Evolutionary conservation across 2,329 filamentous ascomycete genomes (phyloP), one percentile per base, ranked within the genome.

Genomic region (Berkeleyomyces basicola): DNA sequence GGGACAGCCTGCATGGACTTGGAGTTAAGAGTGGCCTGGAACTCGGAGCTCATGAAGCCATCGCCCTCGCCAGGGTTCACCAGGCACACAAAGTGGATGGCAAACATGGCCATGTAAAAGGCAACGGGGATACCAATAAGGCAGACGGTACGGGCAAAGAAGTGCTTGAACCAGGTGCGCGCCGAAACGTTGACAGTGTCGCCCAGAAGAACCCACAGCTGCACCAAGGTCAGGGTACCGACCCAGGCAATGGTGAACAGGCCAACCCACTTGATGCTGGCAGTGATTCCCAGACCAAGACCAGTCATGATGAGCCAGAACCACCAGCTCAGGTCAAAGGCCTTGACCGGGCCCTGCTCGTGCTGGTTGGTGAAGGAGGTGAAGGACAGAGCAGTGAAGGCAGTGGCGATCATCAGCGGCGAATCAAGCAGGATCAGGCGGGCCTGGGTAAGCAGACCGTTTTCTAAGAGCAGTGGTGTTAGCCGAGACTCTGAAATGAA

Each of bases 181-280:
- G 89, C 80, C 61, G 90, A 89, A 60, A 97, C 90, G 62, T 85
- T 91, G 75, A 84, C 90, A 67, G 82, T 82, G 73, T 99, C 93
- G 67, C 91, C 93, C 47, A 96, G 86, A 63, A 99, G 78, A 67
- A 96, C 85, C 93, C 93, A 99, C 64, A 99, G 82, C 77, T 99
- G 93, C 55, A 99, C 73, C 53, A 92, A 74, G 44, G 93, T 99
- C 75, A 99, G 82, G 74, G 81, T 83, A 66, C 93, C 93, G 68
- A 99, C 90, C 93, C 93, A 99, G 58, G 92, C 93, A 73, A 96
- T 96, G 66, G 93, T 99, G 78, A 99, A 97, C 61, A 99, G 80
- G 59, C 93, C 93, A 70, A 99, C 93, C 93, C 93, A 99, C 78
- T 99, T 99, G 70, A 97, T 91, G 76, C 92, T 97, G 66, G 86